Base-by-base conservation (phyloP, 768 basidiomycete genomes). In the Amanita rimosa region DNA sequence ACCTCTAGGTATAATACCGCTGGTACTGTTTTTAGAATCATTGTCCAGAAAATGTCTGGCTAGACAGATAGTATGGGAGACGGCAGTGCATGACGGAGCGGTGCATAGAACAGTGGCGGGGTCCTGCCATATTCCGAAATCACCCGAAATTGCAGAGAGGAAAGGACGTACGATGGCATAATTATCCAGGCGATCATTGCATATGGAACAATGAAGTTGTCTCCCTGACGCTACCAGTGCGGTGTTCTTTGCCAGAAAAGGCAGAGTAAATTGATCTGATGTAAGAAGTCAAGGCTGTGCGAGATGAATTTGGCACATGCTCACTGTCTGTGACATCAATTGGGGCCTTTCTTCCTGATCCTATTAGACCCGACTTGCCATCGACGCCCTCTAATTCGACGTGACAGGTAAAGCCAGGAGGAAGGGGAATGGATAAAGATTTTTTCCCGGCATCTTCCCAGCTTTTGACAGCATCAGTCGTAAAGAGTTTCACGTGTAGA, bases 401-500 rank as follows among this genome's bases (percentile, higher is more conserved):
- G 4, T 63, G 55, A 38, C 57, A 72, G 3, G 68, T 73, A 50
- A 83, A 77, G 0, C 79, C 79, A 17, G 53, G 62, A 10, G 82
- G 82, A 37, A 80, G 66, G 3, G 68, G 59, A 17, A 59, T 49
- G 11, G 46, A 41, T 17, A 39, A 44, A 7, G 54, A 46, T 6
- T 59, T 43, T 34, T 51, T 52, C 13, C 55, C 50, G 8, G 70
- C 65, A 11, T 59, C 60, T 11, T 69, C 55, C 83, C 85, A 88
- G 4, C 61, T 59, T 48, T 70, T 70, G 16, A 71, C 68, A 10
- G 81, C 82, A 48, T 81, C 76, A 36, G 71, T 63, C 1, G 81
- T 80, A 62, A 90, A 92, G 5, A 90, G 60, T 55, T 83, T 85
- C 55, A 88, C 75, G 51, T 80, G 81, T 29, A 92, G 66, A 0